Evolutionary conservation across 495 filamentous ascomycete genomes (phyloP), one percentile per base, ranked within the genome.

Genomic region (Xylaria longipes): DNA sequence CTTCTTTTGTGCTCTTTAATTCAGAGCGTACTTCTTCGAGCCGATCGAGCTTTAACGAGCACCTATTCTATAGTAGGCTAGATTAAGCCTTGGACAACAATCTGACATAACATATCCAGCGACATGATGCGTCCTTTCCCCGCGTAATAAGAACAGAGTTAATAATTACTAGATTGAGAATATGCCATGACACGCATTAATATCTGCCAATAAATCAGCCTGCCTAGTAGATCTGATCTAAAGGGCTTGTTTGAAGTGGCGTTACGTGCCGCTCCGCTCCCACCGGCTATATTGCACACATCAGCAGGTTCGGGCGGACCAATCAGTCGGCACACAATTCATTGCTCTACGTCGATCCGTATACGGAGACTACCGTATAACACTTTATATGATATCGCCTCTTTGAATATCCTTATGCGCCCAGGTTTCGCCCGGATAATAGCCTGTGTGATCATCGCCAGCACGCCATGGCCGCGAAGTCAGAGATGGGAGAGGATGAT

Each of bases 351-450:
- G 43, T 56, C 45, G 8, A 52, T 37, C 11, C 20, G 9, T 54
- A 17, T 54, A 27, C 25, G n/a, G 31, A n/a, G 56, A 41, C 31
- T 25, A 56, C 46, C 35, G 46, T 9, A 41, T 39, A 41, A 6
- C 65, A 67, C 65, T 67, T 43, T 67, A 67, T 56, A 22, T 67
- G 65, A 67, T 52, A 50, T 52, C 20, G 63, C 27, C 50, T 56
- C 15, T 48, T 61, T 74, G 61, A 67, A 39, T 31, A 50, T 15
- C 48, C 39, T 56, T 74, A 73, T 71, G 73, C 73, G 72, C 22
- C 22, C 56, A 66, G 71, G 27, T 74, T 72, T 72, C 65, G 70
- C 69, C 68, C 5, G 14, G 52, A 57, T 65, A 76, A 68, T 78
- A 65, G 74, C 76, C 65, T 72, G 71, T 27, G 46, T 25, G 25